These are phyloP conservation scores for Zymoseptoria brevis DNA, from an alignment of 2,329 filamentous ascomycete species.

Conservation along the genomic window DNA sequence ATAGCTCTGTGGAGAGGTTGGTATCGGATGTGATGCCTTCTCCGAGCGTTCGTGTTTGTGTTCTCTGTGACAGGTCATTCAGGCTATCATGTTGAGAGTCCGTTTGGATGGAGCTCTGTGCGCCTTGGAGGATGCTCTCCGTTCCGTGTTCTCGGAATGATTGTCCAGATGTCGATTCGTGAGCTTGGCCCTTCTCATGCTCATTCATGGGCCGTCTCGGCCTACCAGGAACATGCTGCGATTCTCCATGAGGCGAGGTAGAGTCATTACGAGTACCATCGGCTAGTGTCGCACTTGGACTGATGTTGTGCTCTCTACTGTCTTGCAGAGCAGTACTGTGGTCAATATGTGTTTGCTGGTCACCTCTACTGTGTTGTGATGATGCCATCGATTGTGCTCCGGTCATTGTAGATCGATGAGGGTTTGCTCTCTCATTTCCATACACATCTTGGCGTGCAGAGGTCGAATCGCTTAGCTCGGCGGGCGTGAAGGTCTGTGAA, in stretches of 20 bases:
- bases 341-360: background rate
- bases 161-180: background rate
- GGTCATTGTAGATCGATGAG: background rate
- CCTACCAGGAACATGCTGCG: background rate
- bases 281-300: background rate
- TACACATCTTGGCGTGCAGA: background rate
- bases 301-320: background rate
- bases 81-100: background rate
- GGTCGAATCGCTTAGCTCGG: background rate
- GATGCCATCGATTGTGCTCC: background rate
- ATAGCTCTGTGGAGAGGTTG: constrained; percentile 13
- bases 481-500: background rate
- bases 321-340: background rate
- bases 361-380: background rate
- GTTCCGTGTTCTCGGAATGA: background rate
- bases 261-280: background rate
- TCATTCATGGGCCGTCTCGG: background rate
- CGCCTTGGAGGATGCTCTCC: background rate
- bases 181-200: background rate
- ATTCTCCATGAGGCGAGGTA: background rate
- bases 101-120: background rate
- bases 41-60: constrained; percentile 9
- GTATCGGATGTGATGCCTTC: constrained; percentile 13
- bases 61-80: constrained; percentile 3
- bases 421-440: background rate